Evolutionary conservation across 495 filamentous ascomycete genomes (phyloP).

Genomic region (Niebla homalea): DNA sequence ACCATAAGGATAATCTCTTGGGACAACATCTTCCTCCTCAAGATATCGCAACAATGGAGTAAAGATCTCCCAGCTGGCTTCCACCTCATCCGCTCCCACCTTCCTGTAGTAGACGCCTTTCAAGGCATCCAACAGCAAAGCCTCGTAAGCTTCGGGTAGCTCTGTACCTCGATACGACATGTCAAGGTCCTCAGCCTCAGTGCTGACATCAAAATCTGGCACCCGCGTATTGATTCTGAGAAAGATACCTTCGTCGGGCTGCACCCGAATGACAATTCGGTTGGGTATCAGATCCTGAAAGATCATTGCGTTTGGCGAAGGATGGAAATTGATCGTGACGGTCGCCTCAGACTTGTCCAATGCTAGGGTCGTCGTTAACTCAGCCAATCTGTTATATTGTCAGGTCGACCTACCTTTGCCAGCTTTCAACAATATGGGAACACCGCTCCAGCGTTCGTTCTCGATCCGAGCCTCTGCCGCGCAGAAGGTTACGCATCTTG

Average conservation of each 20-base stretch:
- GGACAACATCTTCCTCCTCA: constrained; percentile 70
- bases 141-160: constrained; percentile 81
- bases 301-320: constrained; percentile 63
- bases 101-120: constrained; percentile 83
- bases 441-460: constrained; percentile 80
- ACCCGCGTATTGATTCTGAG: constrained; percentile 87
- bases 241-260: constrained; percentile 77
- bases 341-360: constrained; percentile 83
- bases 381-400: neutral
- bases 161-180: constrained; percentile 71
- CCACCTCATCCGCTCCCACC: constrained; percentile 73
- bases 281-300: constrained; percentile 77
- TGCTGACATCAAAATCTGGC: constrained; percentile 71
- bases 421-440: constrained; percentile 79
- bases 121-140: constrained; percentile 66
- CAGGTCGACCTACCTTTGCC: constrained; percentile 41
- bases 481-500: constrained; percentile 75
- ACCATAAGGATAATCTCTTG: constrained; percentile 85
- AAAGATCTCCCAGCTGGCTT: constrained; percentile 77
- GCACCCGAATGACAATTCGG: constrained; percentile 76
- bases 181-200: constrained; percentile 73
- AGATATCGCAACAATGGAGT: constrained; percentile 70
- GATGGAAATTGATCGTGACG: constrained; percentile 79
- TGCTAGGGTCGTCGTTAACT: constrained; percentile 24
- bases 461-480: constrained; percentile 74